phyloP scores from a whole-genome alignment of 495 filamentous ascomycete species.

The Aspergillus indologenus region DNA sequence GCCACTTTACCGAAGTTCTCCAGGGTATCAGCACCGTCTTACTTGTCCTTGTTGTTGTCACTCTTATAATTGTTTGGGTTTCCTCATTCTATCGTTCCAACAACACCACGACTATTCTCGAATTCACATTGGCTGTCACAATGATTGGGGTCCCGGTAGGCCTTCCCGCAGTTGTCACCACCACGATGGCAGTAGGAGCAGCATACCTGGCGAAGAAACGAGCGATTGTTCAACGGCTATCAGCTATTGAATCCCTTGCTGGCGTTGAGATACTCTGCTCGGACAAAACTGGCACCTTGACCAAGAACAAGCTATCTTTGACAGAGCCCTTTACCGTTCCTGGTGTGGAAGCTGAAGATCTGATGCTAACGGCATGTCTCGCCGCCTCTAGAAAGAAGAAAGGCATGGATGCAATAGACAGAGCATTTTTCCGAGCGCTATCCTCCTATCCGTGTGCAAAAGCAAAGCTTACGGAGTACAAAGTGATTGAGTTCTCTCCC shows the following conservation, averaged over 20 bases:
- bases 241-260: slow-evolving; percentile 89
- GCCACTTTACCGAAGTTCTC: slow-evolving; percentile 87
- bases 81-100: slow-evolving; percentile 84
- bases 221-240: slow-evolving; percentile 91
- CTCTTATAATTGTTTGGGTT: slow-evolving; percentile 79
- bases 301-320: slow-evolving; percentile 88
- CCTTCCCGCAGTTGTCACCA: slow-evolving; percentile 92
- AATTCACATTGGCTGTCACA: slow-evolving; percentile 80
- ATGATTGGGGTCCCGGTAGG: slow-evolving; percentile 93
- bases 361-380: slow-evolving; percentile 88
- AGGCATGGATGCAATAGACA: slow-evolving; percentile 93
- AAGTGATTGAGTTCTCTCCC: slow-evolving; percentile 75
- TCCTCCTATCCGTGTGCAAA: slow-evolving; percentile 77
- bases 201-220: slow-evolving; percentile 86
- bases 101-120: slow-evolving; percentile 67
- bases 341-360: slow-evolving; percentile 75
- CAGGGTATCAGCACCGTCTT: slow-evolving; percentile 75
- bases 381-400: slow-evolving; percentile 92
- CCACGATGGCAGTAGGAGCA: slow-evolving; percentile 94
- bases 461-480: slow-evolving; percentile 69
- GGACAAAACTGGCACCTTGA: slow-evolving; percentile 85
- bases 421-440: slow-evolving; percentile 83
- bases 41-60: slow-evolving; percentile 74
- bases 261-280: slow-evolving; percentile 95
- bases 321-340: slow-evolving; percentile 78